A percentile compares a stretch with the other conserved stretches of the same genome.
Conservation (phyloP, 2,329 filamentous ascomycete species). For the Ophiocordyceps camponoti-leonardi region DNA sequence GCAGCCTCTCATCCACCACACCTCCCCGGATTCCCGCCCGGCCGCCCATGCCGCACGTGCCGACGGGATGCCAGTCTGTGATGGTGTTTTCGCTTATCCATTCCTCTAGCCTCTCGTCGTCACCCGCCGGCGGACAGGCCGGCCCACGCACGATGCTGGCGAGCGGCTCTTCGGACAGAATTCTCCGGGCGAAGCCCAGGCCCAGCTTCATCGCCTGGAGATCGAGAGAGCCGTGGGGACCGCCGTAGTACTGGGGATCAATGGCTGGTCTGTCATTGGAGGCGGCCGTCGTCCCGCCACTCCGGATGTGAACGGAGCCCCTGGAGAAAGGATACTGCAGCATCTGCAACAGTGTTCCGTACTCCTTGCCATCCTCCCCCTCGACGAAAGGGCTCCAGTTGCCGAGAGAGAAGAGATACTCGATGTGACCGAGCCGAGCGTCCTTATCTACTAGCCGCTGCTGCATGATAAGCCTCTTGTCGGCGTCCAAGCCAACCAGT, state of each 20-base stretch:
- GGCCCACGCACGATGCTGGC: constrained; percentile 16
- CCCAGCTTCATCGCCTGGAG: constrained; percentile 23
- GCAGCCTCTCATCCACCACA: constrained; percentile 10
- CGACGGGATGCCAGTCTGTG: constrained; percentile 22
- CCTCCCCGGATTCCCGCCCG: constrained; percentile 12
- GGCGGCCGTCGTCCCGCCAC: constrained; percentile 4
- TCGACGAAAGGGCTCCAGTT: constrained; percentile 25
- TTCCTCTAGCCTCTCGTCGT: constrained; percentile 6
- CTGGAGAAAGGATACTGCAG: constrained; percentile 33
- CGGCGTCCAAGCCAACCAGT: constrained; percentile 5
- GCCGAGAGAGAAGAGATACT: constrained; percentile 30
- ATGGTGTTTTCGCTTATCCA: constrained; percentile 14
- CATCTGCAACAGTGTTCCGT: constrained; percentile 30
- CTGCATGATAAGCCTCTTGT: constrained; percentile 12
- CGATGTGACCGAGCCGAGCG: constrained; percentile 23
- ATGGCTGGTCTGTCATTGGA: constrained; percentile 17
- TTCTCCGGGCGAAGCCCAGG: constrained; percentile 20
- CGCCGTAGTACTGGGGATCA: constrained; percentile 23
- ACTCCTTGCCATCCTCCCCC: constrained; percentile 19
- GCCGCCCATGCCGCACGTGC: constrained; percentile 17
- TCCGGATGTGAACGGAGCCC: constrained; percentile 27
- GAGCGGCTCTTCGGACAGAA: constrained; percentile 19
- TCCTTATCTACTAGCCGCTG: constrained; percentile 13
- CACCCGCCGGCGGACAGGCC: constrained; percentile 7
- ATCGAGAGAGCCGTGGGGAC: constrained; percentile 21